Base-by-base conservation (phyloP, 176 grass and related monocot species). In the Cenchrus fungigraminus region DNA sequence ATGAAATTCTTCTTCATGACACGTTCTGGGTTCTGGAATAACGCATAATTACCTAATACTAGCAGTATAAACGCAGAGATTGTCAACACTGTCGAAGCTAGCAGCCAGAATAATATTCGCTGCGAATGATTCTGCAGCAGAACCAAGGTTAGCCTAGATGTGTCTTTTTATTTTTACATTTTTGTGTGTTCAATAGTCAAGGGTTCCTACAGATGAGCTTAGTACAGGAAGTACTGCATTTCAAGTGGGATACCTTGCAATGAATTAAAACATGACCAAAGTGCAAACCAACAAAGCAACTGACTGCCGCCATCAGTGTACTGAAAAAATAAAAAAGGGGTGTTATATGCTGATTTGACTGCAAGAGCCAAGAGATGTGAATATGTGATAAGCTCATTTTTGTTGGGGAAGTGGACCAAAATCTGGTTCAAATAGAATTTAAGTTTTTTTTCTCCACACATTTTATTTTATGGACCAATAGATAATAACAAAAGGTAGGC, bases 191-290 rank as follows among this genome's bases (percentile, higher is more conserved):
- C 61, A 73, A 54, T 28, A 83, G 11, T 71, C 20, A 61, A 62
- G 6, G 45, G 9, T 40, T 82, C 72, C 15, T 45, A 64, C 25
- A 90, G 11, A 70, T 14, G 85, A 85, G 32, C 52, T 32, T 76
- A 69, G 16, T 64, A 74, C 4, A 11, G 49, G 54, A 86, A 54
- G 19, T 45, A 73, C 28, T 59, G 58, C 14, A n/a, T 67, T 80
- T 68, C 51, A 74, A 42, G 56, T 22, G 54, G 62, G 42, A 22
- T 82, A 91, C 97, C 97, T 99, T 94, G 71, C 73, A 94, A 82
- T 96, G 91, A 83, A 94, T 72, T 20, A 96, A 79, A 47, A 96
- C 73, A 75, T 99, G 97, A 25, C 97, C 93, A 89, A 99, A 96
- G 86, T 94, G 87, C 82, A 99, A 73, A 68, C 97, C 93, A 88